Evolutionary conservation across 805 yeast genomes (phyloP), one percentile per base, ranked within the genome.

Genomic region (Kockiozyma suomiensis): DNA sequence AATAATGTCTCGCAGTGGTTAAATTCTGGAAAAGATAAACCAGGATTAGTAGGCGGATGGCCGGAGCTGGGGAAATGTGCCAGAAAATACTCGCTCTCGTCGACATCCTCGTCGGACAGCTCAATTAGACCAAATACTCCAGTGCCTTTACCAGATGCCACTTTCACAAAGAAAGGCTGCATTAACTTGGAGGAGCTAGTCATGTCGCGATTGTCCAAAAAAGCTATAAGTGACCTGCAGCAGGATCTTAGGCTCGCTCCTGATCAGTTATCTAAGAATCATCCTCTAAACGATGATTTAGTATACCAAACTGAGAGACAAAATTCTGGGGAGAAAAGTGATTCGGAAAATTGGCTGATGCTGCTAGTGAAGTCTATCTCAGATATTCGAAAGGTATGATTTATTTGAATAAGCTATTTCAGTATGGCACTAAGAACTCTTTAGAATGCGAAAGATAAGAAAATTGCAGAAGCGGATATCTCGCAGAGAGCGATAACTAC

Each of bases 91-190:
- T 49, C 53, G n/a, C 25, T 49, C 15, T 49, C 53, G 5, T 37
- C 53, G 1, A 12, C 13, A 25, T 19, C 53, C 7, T 32, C 53
- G 13, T 49, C 51, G 4, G 30, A 23, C 13, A 49, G 53, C 28
- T 49, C 53, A 19, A 23, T 49, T 6, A 35, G 53, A 25, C 53
- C 53, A 25, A 49, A 49, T 35, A 49, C 53, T 23, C 53, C 53
- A 2, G 53, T 15, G 4, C 5, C 7, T 4, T 10, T n/a, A 15
- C 23, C 23, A 15, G 15, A 4, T 13, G 3, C 23, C 15, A 15
- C 21, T 5, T 10, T 5, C 5, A 26, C 50, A 6, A 25, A 15
- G 23, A 19, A 30, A 23, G 21, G 8, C 8, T 13, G 13, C 3
- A 17, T 50, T 15, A 17, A 50, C 19, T 38, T 50, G 2, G 54